Base-by-base conservation (phyloP, 2,329 filamentous ascomycete species). In the Emergomyces orientalis region DNA sequence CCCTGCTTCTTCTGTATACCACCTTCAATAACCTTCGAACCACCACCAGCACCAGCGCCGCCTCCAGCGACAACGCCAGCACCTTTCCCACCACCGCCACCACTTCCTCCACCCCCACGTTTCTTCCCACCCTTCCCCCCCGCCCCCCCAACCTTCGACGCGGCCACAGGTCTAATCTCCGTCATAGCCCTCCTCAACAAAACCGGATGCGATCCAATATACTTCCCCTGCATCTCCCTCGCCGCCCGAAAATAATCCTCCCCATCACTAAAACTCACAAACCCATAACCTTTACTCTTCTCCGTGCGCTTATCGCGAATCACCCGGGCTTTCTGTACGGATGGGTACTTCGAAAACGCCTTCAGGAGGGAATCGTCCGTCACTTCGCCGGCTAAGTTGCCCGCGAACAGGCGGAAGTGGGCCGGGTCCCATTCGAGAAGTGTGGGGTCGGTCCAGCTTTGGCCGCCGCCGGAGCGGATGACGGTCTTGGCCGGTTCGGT, bases 221-320 rank as follows among this genome's bases (percentile, higher is more conserved):
- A 99, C 79, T 99, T 97, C 69, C 92, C 92, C 71, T 97, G 90
- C 94, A 97, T 97, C 79, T 97, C 93, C 78, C 94, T 91, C 70
- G 91, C 93, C 1, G 94, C 93, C 71, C 90, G 86, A 81, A 99
- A 97, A 75, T 95, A 97, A 72, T 97, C 92, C 74, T 99, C 94
- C 37, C 91, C 90, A 72, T 97, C 90, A 70, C 87, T 88, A 78
- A 99, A 97, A 76, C 90, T 94, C 62, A 99, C 92, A 72, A 99
- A 99, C 2, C 94, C 94, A 73, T 90, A 99, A 0, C 93, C 94
- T 74, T 94, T 96, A 71, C 90, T 95, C 79, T 99, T 99, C 62
- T 89, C 94, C 0, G 93, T 96, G 64, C 91, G 87, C 81, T 97
- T 97, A 78, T 99, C 94, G 60, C 94, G 87, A 65, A 97, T 87